Evolutionary conservation across 2,329 filamentous ascomycete species (phyloP).

Genomic region (Scolecobasidium constrictum): DNA sequence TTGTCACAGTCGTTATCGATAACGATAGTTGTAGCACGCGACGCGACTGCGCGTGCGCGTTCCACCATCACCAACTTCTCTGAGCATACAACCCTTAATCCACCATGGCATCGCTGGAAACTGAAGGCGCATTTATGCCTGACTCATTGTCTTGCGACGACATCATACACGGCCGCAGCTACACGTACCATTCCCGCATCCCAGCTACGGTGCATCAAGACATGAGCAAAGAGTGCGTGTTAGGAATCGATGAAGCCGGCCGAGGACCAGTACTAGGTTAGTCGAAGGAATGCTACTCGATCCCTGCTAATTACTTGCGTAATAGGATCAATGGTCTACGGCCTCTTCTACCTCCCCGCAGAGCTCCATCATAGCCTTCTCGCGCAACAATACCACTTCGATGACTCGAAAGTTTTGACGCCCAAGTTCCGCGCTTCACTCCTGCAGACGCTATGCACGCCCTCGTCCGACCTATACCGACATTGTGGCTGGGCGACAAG

Average conservation of each 20-base stretch:
- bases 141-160: conserved; percentile 10
- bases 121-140: not conserved
- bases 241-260: conserved; percentile 90
- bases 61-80: too few species aligned
- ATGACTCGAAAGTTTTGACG: conserved; percentile 89
- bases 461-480: conserved; percentile 43
- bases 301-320: too few species aligned
- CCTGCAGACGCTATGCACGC: conserved; percentile 60
- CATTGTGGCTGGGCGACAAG: conserved; percentile 77
- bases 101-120: not conserved
- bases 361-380: conserved; percentile 61
- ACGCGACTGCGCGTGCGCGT: too few species aligned
- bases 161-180: conserved; percentile 33
- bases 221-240: conserved; percentile 52
- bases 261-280: conserved; percentile 84
- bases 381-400: conserved; percentile 70
- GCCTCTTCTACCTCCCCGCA: conserved; percentile 58
- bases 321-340: conserved; percentile 57
- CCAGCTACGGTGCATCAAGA: conserved; percentile 28
- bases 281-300: too few species aligned
- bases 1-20: too few species aligned
- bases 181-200: conserved; percentile 36
- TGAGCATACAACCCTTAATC: too few species aligned
- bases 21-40: too few species aligned
- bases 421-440: conserved; percentile 65